Evolutionary conservation across 202 grass and related monocot genomes (phyloP), one percentile per base, ranked within the genome.

Genomic region (Carex sylvatica): DNA sequence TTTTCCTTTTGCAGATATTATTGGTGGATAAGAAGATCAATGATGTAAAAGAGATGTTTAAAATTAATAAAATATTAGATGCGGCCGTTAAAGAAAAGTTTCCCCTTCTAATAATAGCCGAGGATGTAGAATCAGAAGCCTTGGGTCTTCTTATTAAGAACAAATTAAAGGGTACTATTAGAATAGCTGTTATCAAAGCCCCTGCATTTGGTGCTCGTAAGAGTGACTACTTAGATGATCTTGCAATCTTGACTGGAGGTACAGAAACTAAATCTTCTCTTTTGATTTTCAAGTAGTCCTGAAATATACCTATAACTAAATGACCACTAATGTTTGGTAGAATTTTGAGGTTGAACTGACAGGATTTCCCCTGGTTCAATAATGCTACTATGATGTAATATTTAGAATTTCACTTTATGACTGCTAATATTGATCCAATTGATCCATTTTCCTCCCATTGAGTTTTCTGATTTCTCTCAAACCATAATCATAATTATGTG

Each of bases 211-310:
- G 95, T 53, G 90, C 94, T 61, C 90, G 91, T 58, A 98, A 93
- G 78, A 93, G 85, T 75, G 85, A 98, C 78, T 95, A 86, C 80
- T 93, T 95, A 51, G 82, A 95, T 86, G 95, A 95, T 70, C 87
- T 98, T 87, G 95, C 92, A 79, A 74, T 93, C 36, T 88, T 98
- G 58, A 94, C 92, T 72, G 92, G 92, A 94, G 95, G 95, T 97
- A 92, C 33, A 81, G 28, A 66, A 33, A 52, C 13, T 10, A 85
- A 64, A 74, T 13, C 19, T 67, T 31, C 14, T 30, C 26, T 56
- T 55, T 56, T 56, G 10, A 9, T 76, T 76, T 55, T 55, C 51
- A 76, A 26, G 58, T 75, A 52, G 46, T 52, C 52, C 8, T 30
- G 23, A 16, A 13, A 38, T 18, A 36, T 67, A 38, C 31, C 64